Base-by-base conservation (phyloP, 805 yeast species). In the Saccharomyces mikatae region DNA sequence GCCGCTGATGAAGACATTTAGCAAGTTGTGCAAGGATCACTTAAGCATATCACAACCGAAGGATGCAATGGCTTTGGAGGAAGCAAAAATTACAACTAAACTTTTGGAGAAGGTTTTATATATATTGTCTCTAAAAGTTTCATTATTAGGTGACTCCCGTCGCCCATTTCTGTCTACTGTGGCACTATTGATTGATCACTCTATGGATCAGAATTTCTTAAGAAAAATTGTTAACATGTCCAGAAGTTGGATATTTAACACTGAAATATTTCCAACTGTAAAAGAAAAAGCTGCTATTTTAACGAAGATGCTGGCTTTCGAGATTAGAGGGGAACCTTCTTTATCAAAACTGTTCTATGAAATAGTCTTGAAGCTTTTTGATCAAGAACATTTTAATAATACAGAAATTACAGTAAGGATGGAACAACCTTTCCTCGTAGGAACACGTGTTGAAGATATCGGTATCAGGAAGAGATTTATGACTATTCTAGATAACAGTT, bases 391-490 rank as follows among this genome's bases (percentile, higher is more conserved):
- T 0, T 77, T 90, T 62, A 81, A 87, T 26, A 81, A 89, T 60
- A 84, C 96, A 0, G 99, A 94, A 65, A 78, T 94, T 29, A 89
- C 97, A 0, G 92, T 90, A 14, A 77, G 99, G 53, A 84, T 94
- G 88, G 99, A 94, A 67, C 97, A 91, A 68, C 95, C 98, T 28
- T 94, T 94, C 70, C 74, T 94, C 62, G 92, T 89, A 9, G 99
- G 99, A 36, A 94, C 99, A 0, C 80, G 95, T 32, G 78, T 88
- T 2, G 82, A 86, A 0, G 92, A 90, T 64, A 86, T 84, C 2
- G 74, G 77, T 2, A 84, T 89, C 29, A 80, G 99, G 50, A 78
- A 81, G 54, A 84, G 82, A 60, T 78, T 95, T 58, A 87, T 94
- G 94, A 68, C 79, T 0, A 87, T 94, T 54, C 72, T 94, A 64